Percentiles rank a stretch among this genome's conserved stretches.
phyloP scores from a whole-genome alignment of 139 green algal genomes.

The Chlamydomonas sp. region DNA sequence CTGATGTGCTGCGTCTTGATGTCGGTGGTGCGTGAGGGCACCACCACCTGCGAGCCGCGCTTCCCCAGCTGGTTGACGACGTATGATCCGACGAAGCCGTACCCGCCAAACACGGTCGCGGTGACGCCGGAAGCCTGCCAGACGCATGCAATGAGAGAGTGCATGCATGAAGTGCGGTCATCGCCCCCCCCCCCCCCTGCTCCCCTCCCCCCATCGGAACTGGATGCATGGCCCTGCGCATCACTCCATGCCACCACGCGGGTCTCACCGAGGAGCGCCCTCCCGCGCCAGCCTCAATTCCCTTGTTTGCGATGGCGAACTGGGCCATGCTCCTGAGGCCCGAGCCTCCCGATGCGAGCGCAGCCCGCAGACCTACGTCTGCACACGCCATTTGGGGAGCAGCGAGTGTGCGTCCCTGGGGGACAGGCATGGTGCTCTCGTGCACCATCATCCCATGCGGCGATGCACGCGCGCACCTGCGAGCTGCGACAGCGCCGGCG shows the following conservation, averaged over 20 bases:
- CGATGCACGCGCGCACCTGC: slow-evolving; percentile 8
- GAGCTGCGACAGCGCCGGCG: slow-evolving; percentile 6
- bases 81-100: slow-evolving; percentile 91
- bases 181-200: too few relatives aligned
- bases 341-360: background rate
- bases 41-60: slow-evolving; percentile 68
- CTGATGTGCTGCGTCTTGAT: slow-evolving; percentile 79
- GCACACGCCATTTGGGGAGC: too few relatives aligned
- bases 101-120: slow-evolving; percentile 89
- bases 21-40: slow-evolving; percentile 81
- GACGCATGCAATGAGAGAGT: background rate
- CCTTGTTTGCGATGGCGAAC: slow-evolving; percentile 19
- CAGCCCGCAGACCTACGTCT: background rate
- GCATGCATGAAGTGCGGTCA: slow-evolving; percentile 6
- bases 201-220: too few relatives aligned
- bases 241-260: too few relatives aligned
- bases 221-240: too few relatives aligned
- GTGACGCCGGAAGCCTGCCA: slow-evolving; percentile 72
- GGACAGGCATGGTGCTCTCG: too few relatives aligned
- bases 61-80: slow-evolving; percentile 76
- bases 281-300: slow-evolving; percentile 35
- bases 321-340: background rate
- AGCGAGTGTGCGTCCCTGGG: too few relatives aligned
- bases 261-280: slow-evolving; percentile 56
- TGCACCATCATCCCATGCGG: background rate